A percentile compares a stretch with the other conserved stretches of the same genome.
These are phyloP conservation scores for Solanum hybrid DNA, from an alignment of 305 asterid species.

Conservation along the genomic window DNA sequence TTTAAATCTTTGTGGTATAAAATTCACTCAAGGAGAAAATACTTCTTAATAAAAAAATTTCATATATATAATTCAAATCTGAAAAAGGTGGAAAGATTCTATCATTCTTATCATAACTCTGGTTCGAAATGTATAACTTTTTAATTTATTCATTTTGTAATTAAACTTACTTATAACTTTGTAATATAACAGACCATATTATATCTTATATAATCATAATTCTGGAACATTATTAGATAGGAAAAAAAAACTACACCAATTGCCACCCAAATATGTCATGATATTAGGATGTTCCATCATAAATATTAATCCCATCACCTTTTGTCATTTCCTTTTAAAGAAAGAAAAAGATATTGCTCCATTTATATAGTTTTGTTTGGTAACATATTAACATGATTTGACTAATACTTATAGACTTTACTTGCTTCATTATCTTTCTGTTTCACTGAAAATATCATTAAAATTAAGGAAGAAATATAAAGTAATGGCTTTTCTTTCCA, in stretches of 20 bases:
- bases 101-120: background rate
- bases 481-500: background rate
- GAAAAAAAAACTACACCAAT: background rate
- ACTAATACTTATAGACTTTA: background rate
- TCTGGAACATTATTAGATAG: background rate
- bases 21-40: background rate
- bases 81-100: background rate
- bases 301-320: background rate
- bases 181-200: too few species aligned
- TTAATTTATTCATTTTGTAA: background rate
- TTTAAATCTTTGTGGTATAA: background rate
- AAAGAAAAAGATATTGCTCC: background rate
- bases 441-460: background rate
- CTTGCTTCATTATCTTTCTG: background rate
- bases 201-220: background rate
- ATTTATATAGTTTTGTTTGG: background rate
- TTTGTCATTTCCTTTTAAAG: background rate
- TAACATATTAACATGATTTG: background rate
- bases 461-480: background rate
- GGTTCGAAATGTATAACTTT: background rate
- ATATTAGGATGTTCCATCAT: background rate
- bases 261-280: background rate
- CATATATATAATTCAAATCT: background rate
- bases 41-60: too few species aligned
- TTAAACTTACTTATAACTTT: background rate